Conservation (phyloP, 768 basidiomycete genomes). For the Sarcodon sp. region DNA sequence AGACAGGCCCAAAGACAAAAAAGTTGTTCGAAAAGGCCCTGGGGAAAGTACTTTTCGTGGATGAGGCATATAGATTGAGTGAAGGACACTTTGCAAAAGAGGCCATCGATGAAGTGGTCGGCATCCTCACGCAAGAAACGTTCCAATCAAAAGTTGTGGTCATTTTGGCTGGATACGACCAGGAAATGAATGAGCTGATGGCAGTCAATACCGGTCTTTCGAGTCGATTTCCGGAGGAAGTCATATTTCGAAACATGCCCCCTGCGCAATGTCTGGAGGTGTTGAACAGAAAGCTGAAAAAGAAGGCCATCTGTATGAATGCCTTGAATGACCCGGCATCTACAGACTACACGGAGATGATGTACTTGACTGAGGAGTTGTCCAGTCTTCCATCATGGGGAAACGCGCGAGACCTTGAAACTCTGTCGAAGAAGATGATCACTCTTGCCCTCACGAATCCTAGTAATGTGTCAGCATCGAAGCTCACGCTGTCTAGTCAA, state of each 20-base stretch:
- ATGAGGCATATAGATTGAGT: conserved; percentile 55
- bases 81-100: conserved; percentile 57
- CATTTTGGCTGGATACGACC: conserved; percentile 58
- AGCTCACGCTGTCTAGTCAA: conserved; percentile 12
- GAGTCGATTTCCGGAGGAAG: conserved; percentile 54
- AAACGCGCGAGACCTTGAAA: conserved; percentile 54
- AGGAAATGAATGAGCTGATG: conserved; percentile 51
- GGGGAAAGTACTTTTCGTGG: conserved; percentile 57
- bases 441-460: conserved; percentile 21
- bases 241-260: conserved; percentile 39
- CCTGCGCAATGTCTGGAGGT: conserved; percentile 36
- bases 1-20: conserved; percentile 56
- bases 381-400: conserved; percentile 45
- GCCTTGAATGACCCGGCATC: conserved; percentile 22
- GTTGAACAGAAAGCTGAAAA: conserved; percentile 32
- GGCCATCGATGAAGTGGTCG: conserved; percentile 61
- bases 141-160: conserved; percentile 50
- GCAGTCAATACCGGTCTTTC: conserved; percentile 47
- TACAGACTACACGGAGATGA: conserved; percentile 21
- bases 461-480: conserved; percentile 4
- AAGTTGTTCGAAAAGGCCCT: conserved; percentile 50
- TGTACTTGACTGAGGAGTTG: conserved; percentile 25
- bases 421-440: conserved; percentile 35
- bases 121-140: conserved; percentile 41
- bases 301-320: conserved; percentile 24